Conservation (phyloP, 306 rosid genomes). For the Quercus parvula region DNA sequence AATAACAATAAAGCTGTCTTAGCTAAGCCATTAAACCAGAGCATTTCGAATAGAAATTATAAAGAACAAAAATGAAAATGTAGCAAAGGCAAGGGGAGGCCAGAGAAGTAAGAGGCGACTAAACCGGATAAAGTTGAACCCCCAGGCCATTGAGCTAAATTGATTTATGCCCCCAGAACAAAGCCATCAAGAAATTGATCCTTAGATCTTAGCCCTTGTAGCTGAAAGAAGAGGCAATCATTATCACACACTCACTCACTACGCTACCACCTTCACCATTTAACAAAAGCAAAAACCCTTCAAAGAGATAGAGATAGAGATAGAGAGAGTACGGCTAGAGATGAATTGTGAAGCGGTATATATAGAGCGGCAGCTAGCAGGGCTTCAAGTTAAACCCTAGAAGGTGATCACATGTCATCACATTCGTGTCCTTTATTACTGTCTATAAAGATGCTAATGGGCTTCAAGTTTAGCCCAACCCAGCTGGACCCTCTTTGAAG, state of each 20-base stretch:
- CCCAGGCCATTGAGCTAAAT: constrained; percentile 14
- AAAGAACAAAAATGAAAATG: background rate
- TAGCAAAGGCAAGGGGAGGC: constrained; percentile 29
- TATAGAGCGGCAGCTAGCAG: no score
- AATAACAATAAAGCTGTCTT: no score
- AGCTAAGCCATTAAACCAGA: no score
- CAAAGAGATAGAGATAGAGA: background rate
- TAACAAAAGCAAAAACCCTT: background rate
- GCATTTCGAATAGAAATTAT: background rate
- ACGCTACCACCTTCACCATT: background rate
- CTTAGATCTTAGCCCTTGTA: constrained; percentile 59
- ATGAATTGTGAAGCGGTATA: no score
- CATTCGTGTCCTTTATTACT: no score
- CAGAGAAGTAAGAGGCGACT: constrained; percentile 20
- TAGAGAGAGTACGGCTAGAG: background rate
- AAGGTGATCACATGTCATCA: no score
- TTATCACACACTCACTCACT: background rate
- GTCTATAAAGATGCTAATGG: no score
- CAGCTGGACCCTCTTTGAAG: no score
- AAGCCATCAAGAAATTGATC: constrained; percentile 69
- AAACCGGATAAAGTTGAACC: constrained; percentile 36
- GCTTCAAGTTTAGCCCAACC: no score
- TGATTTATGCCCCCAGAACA: constrained; percentile 72
- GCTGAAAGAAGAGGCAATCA: constrained; percentile 70
- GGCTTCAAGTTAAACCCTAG: no score